Evolutionary conservation across 2,329 filamentous ascomycete genomes (phyloP).

Genomic region (Colletotrichum salicis): DNA sequence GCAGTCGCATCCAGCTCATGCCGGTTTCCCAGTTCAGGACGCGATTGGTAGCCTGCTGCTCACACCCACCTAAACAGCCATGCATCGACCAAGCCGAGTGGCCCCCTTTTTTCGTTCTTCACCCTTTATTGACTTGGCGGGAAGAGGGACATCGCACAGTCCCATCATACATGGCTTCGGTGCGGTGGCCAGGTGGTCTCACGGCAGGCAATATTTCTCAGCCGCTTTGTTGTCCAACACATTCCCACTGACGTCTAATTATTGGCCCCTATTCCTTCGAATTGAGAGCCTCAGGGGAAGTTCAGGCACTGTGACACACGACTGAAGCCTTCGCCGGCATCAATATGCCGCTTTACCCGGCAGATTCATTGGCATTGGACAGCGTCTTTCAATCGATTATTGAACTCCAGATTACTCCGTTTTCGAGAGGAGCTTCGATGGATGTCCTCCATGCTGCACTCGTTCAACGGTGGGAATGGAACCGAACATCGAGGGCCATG

Average conservation of each 20-base stretch:
- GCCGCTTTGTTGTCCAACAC: background rate
- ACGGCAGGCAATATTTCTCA: background rate
- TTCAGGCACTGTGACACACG: background rate
- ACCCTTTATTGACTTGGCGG: background rate
- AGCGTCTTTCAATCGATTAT: background rate
- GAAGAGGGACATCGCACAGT: background rate
- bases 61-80: background rate
- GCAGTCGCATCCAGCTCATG: background rate
- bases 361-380: background rate
- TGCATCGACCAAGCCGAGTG: background rate
- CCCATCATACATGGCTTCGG: background rate
- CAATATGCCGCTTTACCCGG: background rate
- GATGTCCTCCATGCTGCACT: background rate
- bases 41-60: background rate
- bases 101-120: background rate
- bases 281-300: background rate
- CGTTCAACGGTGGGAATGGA: background rate
- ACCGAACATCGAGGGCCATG: background rate
- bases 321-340: background rate
- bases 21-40: background rate
- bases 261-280: background rate
- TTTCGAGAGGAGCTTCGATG: background rate
- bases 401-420: background rate
- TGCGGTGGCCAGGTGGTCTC: background rate
- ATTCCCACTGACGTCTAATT: background rate